Conservation (phyloP, 2,329 filamentous ascomycete species). For the Pseudogymnoascus sp. region DNA sequence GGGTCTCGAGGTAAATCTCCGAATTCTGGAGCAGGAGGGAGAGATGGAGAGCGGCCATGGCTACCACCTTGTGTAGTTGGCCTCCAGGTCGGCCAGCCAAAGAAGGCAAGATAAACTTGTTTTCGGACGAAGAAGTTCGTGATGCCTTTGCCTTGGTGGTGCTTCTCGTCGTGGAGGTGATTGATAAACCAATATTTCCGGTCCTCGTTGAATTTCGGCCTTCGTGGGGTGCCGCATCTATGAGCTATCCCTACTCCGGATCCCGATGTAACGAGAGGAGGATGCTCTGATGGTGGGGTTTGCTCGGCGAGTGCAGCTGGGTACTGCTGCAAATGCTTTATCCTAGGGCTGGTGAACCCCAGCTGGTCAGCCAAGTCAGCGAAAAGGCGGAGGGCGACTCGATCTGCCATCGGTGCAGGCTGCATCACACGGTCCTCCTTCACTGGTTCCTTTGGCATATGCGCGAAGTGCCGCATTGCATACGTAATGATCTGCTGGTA, state of each 20-base stretch:
- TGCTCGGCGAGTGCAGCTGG: constrained; percentile 1
- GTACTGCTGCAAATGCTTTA: constrained; percentile 11
- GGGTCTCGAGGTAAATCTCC: background rate
- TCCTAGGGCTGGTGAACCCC: constrained; percentile 7
- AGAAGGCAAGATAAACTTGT: constrained; percentile 16
- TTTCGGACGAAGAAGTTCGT: constrained; percentile 16
- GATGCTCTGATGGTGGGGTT: background rate
- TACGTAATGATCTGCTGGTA: constrained; percentile 8
- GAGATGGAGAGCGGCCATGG: background rate
- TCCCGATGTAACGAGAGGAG: constrained; percentile 12
- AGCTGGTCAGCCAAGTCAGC: constrained; percentile 10
- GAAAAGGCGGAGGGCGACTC: background rate
- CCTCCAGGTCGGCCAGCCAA: constrained; percentile 9
- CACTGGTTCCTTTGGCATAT: constrained; percentile 7
- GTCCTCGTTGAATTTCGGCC: constrained; percentile 11
- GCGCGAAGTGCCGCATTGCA: constrained; percentile 8
- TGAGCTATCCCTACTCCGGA: background rate
- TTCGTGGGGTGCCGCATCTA: constrained; percentile 1
- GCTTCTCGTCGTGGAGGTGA: constrained; percentile 12
- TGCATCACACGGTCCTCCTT: constrained; percentile 10
- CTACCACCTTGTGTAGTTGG: background rate
- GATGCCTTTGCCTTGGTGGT: constrained; percentile 11
- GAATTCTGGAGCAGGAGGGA: background rate
- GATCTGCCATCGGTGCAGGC: constrained; percentile 4
- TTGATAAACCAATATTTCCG: constrained; percentile 12